Evolutionary conservation across 2,329 filamentous ascomycete genomes (phyloP), one percentile per base, ranked within the genome.

Genomic region (Exophiala aquamarina): DNA sequence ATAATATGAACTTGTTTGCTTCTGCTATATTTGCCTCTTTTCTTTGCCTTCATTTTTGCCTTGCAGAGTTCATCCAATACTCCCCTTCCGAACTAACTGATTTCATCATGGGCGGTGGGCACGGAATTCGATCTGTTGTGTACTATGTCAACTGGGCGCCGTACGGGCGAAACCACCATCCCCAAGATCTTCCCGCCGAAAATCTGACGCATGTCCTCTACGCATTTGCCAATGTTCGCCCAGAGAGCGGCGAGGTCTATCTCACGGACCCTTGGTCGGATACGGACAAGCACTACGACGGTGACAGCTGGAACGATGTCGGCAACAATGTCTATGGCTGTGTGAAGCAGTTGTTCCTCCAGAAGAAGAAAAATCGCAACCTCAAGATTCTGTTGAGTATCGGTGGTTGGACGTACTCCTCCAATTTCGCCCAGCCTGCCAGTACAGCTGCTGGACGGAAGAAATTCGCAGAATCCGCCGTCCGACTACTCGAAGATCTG

Each of bases 171-270:
- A 86, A 92, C 60, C 86, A 93, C 64, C 79, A 83, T n/a, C 90
- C 91, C 0, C 86, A 94, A 63, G 83, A 95, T 63, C 78, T 97
- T 4, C 87, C 88, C 0, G 82, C 78, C 3, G 80, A 90, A 44
- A 86, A 88, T 46, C 79, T 96, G 33, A 97, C 91, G 0, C 92
- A 97, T 63, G 70, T 97, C 3, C 81, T 96, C 13, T 96, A 96
- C 61, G 78, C 91, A 13, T 97, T 97, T 69, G 92, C 89, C 62
- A 94, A 96, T 64, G 81, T 95, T 49, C 79, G 81, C 3, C 76
- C 83, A 2, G 87, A 92, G 3, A 82, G 78, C 23, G 92, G 92
- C 40, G 88, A 94, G 68, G 89, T 94, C 67, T 86, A 76, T 61
- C 72, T 88, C 6, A 84, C 80, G 1, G 87, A 93, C 59, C 68